Evolutionary conservation across 805 yeast species (phyloP).

Genomic region (Ascoidea tarda): DNA sequence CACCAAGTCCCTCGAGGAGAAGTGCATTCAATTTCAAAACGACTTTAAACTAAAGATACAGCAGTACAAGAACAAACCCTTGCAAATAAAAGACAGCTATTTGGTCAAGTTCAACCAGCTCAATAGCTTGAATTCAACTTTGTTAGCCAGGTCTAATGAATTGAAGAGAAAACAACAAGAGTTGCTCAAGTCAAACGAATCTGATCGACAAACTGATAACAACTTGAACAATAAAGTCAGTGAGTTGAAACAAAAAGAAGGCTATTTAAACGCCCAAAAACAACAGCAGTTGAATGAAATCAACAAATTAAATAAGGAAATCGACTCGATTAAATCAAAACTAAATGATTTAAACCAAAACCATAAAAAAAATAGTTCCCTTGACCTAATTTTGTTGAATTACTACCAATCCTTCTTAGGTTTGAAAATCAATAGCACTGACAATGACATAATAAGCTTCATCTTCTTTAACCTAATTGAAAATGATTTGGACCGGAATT

Average conservation of each 20-base stretch:
- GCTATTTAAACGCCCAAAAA: background rate
- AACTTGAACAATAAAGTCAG: slow-evolving; percentile 2
- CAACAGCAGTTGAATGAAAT: slow-evolving; percentile 1
- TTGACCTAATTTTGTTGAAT: slow-evolving; percentile 6
- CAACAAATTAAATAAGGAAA: slow-evolving; percentile 2
- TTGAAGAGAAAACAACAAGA: background rate
- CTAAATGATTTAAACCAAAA: slow-evolving; percentile 3
- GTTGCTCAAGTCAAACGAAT: slow-evolving; percentile 1
- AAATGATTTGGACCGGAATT: slow-evolving; percentile 2
- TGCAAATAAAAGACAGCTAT: background rate
- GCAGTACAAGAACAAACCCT: slow-evolving; percentile 1
- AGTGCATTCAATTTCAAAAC: slow-evolving; percentile 5
- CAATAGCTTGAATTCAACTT: no score
- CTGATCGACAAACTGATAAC: slow-evolving; percentile 1
- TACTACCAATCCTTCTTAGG: slow-evolving; percentile 9
- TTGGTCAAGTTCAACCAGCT: background rate
- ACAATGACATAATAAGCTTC: slow-evolving; percentile 7
- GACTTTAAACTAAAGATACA: slow-evolving; percentile 4
- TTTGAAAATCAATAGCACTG: slow-evolving; percentile 7
- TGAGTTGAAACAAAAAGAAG: slow-evolving; percentile 4
- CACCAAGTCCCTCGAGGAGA: slow-evolving; percentile 1
- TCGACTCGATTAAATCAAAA: slow-evolving; percentile 1
- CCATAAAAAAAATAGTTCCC: slow-evolving; percentile 2
- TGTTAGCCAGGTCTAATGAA: background rate
- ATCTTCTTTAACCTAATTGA: slow-evolving; percentile 5